These are phyloP conservation scores for Torulaspora franciscae DNA, from an alignment of 805 yeast genomes.

Conservation along the genomic window DNA sequence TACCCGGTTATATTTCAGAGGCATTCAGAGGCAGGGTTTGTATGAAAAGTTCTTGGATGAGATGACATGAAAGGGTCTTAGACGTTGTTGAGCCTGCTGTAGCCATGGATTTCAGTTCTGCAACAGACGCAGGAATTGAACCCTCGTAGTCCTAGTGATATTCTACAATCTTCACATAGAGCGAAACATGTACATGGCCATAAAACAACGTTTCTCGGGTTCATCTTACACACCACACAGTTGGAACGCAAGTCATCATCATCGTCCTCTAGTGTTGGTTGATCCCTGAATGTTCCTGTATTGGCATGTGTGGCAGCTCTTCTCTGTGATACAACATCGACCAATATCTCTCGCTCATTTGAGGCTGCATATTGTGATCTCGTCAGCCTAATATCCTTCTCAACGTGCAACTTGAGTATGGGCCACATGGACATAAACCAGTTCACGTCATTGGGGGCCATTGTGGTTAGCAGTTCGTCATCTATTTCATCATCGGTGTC, in stretches of 20 bases:
- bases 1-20: not conserved
- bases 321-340: conserved; percentile 27
- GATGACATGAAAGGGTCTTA: conserved; percentile 3
- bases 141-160: conserved; percentile 64
- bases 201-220: conserved; percentile 67
- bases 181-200: conserved; percentile 96
- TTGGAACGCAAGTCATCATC: conserved; percentile 37
- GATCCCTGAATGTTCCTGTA: conserved; percentile 5
- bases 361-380: conserved; percentile 34
- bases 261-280: conserved; percentile 19
- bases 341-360: conserved; percentile 31
- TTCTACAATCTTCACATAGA: conserved; percentile 77
- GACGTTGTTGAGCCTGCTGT: conserved; percentile 38
- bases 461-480: conserved; percentile 2
- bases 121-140: conserved; percentile 83
- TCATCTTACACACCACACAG: conserved; percentile 79
- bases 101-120: conserved; percentile 62
- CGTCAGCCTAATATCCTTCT: conserved; percentile 30
- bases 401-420: conserved; percentile 24
- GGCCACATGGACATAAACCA: conserved; percentile 33
- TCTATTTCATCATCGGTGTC: conserved; percentile 4
- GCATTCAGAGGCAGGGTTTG: not conserved
- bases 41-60: not conserved
- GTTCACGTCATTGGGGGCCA: conserved; percentile 9
- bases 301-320: conserved; percentile 22